These are phyloP conservation scores for Emiliania huxleyi DNA, from an alignment of 78 protist genomes.

Conservation along the genomic window DNA sequence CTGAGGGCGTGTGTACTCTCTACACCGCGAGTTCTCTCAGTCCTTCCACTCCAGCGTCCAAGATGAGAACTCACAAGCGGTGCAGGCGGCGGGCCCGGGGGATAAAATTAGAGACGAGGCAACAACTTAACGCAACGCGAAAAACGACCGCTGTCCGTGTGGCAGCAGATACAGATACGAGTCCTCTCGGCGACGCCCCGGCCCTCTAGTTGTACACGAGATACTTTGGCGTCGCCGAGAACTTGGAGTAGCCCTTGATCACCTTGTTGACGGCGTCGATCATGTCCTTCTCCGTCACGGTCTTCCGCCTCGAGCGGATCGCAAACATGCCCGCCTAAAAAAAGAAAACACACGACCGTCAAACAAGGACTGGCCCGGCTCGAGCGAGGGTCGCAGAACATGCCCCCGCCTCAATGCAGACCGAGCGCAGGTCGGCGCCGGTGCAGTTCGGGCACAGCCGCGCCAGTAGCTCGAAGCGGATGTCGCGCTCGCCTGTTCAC, in stretches of 20 bases:
- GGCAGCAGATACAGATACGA: too few species aligned
- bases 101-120: too few species aligned
- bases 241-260: constrained; percentile 97
- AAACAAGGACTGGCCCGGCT: too few species aligned
- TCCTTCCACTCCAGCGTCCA: too few species aligned
- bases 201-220: constrained; percentile 97
- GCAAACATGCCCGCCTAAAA: constrained; percentile 89
- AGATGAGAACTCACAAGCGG: too few species aligned
- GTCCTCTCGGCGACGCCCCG: too few species aligned
- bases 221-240: constrained; percentile 98
- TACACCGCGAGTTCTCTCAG: too few species aligned
- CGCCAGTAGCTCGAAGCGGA: constrained; percentile 98
- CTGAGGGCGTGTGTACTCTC: too few species aligned
- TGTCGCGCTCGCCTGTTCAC: constrained; percentile 89
- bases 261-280: constrained; percentile 99
- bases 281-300: constrained; percentile 95
- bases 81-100: too few species aligned
- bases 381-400: constrained; percentile 78
- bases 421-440: constrained; percentile 73
- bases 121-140: too few species aligned
- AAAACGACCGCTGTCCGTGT: too few species aligned
- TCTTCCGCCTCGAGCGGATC: constrained; percentile 79
- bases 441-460: constrained; percentile 98
- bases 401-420: constrained; percentile 87
- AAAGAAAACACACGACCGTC: too few species aligned